Evolutionary conservation across 441 rosid species (phyloP), one percentile per base, ranked within the genome.

Genomic region (Aleurites moluccanus): DNA sequence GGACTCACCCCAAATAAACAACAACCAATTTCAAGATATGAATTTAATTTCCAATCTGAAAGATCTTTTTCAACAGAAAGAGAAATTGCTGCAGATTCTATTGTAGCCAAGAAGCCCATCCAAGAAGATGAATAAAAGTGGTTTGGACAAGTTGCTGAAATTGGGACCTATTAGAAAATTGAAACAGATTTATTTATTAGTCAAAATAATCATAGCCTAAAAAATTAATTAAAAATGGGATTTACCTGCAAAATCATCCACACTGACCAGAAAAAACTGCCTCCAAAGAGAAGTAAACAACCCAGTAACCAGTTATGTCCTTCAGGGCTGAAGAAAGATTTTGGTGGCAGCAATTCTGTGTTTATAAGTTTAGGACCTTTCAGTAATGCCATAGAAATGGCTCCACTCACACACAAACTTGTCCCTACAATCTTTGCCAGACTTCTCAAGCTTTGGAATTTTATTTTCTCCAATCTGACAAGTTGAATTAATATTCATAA

Each of bases 301-400:
- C 97, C 96, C 73, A 84, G 56, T 74, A 90, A 67, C 93, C 92
- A 90, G 56, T 45, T 66, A 25, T 83, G 81, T 42, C 67, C 62
- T 9, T 67, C 64, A 27, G 55, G 23, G 20, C 74, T 84, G 10
- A 83, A 53, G 18, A 77, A 15, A 21, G 86, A 77, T 9, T 60
- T 28, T 60, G 7, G n/a, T 27, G 64, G 64, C 5, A 28, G 38
- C 38, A 14, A 27, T 60, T 60, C 28, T 4, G 77, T 67, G 64
- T 89, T 88, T 13, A 92, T 80, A 49, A 91, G 84, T 78, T 88
- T 87, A 47, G 92, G 86, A 25, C 97, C 97, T 74, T 82, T 86
- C 44, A 94, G 85, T 72, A 94, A 73, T 25, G 93, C 85, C 96
- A 90, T 89, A 16, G 85, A 80, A 75, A 90, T 80, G 33, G 96